phyloP scores from a whole-genome alignment of 2,329 filamentous ascomycete genomes.

The Fusarium pilosicola region DNA sequence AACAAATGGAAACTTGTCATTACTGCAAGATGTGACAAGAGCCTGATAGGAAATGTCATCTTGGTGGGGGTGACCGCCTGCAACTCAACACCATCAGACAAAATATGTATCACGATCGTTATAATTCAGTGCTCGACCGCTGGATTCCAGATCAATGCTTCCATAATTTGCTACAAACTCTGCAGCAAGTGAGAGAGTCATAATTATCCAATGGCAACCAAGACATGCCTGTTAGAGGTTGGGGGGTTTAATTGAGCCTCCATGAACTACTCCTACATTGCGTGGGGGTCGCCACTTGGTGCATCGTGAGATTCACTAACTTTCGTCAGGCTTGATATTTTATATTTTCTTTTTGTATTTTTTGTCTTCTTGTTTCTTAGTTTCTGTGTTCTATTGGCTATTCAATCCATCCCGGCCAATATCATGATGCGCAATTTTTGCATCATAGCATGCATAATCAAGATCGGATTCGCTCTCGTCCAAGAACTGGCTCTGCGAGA shows the following conservation, averaged over 20 bases:
- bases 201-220: neutral
- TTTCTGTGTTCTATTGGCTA: neutral
- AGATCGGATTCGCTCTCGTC: neutral
- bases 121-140: neutral
- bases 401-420: neutral
- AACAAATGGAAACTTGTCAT: conserved; percentile 7
- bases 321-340: neutral
- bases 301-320: neutral
- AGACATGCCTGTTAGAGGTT: neutral
- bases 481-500: neutral
- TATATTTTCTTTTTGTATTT: neutral
- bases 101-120: conserved; percentile 4
- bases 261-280: neutral
- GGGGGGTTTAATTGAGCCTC: neutral
- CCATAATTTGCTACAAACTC: neutral
- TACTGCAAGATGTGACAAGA: neutral
- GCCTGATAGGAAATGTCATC: neutral
- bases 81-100: conserved; percentile 13
- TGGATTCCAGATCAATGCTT: neutral
- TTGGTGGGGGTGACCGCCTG: neutral
- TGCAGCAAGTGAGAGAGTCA: neutral
- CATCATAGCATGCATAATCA: conserved; percentile 1
- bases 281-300: neutral
- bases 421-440: neutral
- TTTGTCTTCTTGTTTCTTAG: neutral